These are phyloP conservation scores for Russula virescens DNA, from an alignment of 768 basidiomycete species.

Conservation along the genomic window DNA sequence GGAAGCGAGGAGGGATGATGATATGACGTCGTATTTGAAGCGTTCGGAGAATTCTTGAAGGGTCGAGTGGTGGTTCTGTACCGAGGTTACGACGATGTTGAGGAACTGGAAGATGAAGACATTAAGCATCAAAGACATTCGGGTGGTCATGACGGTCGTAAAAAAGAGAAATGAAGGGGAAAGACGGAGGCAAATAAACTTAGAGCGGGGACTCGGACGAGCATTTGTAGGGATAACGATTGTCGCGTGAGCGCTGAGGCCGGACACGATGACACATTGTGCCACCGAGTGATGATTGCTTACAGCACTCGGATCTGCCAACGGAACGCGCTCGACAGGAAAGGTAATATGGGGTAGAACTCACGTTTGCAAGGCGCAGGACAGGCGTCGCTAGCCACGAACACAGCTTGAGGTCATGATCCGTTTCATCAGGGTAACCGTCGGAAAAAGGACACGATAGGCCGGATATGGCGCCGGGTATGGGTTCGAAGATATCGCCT, in stretches of 20 bases:
- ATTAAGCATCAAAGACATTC: constrained; percentile 7
- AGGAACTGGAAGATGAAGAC: constrained; percentile 13
- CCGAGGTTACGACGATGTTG: constrained; percentile 8
- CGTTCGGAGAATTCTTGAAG: constrained; percentile 21
- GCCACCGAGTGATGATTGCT: neutral
- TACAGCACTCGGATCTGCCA: constrained; percentile 14
- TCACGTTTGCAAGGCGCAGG: constrained; percentile 5
- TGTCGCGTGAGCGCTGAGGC: neutral
- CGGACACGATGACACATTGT: neutral
- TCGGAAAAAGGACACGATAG: constrained; percentile 8
- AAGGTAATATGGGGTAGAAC: neutral
- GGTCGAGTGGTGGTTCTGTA: constrained; percentile 9
- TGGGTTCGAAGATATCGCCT: constrained; percentile 22
- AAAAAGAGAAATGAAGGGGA: neutral
- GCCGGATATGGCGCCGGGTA: constrained; percentile 23
- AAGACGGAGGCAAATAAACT: neutral
- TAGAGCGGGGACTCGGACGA: neutral
- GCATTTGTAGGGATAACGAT: neutral
- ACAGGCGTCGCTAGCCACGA: constrained; percentile 12
- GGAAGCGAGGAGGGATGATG: constrained; percentile 24
- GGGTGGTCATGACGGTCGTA: neutral
- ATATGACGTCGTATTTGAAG: constrained; percentile 26
- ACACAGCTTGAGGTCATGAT: constrained; percentile 16
- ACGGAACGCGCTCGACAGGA: neutral
- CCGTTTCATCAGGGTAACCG: constrained; percentile 4